A percentile compares a stretch with the other conserved stretches of the same genome.
Evolutionary conservation across 257 asterid species (phyloP).

Genomic region (Solanum tarapatanum): DNA sequence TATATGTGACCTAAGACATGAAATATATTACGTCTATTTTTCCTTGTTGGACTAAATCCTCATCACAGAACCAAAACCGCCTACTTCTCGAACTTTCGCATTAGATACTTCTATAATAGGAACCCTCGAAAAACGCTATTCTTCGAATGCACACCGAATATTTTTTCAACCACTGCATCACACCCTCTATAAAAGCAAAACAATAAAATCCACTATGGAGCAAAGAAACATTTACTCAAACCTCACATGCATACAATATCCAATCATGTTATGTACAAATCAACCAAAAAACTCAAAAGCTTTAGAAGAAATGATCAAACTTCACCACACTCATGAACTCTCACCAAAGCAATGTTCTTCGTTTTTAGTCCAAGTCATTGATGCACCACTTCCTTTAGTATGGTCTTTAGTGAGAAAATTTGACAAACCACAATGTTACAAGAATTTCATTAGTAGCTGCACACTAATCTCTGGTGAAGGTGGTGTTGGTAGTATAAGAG

Average conservation of each 20-base stretch:
- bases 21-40: background rate
- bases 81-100: background rate
- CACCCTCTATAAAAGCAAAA: background rate
- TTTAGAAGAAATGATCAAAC: conserved; percentile 4
- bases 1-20: background rate
- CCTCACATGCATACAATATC: background rate
- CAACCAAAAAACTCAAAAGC: background rate
- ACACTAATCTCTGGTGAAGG: conserved; percentile 24
- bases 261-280: background rate
- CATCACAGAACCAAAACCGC: background rate
- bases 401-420: conserved; percentile 38
- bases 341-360: conserved; percentile 29
- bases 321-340: conserved; percentile 16
- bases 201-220: background rate
- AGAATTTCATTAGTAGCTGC: conserved; percentile 26
- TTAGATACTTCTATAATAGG: background rate
- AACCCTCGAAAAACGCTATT: background rate
- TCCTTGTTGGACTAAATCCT: background rate
- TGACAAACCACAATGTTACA: conserved; percentile 37
- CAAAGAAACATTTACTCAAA: background rate
- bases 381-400: conserved; percentile 38
- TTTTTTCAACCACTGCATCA: background rate
- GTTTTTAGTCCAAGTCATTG: conserved; percentile 13
- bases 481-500: conserved; percentile 34
- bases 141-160: background rate